These are phyloP conservation scores for Sarocladiaceae sp. DNA, from an alignment of 2,329 filamentous ascomycete genomes.

Conservation along the genomic window DNA sequence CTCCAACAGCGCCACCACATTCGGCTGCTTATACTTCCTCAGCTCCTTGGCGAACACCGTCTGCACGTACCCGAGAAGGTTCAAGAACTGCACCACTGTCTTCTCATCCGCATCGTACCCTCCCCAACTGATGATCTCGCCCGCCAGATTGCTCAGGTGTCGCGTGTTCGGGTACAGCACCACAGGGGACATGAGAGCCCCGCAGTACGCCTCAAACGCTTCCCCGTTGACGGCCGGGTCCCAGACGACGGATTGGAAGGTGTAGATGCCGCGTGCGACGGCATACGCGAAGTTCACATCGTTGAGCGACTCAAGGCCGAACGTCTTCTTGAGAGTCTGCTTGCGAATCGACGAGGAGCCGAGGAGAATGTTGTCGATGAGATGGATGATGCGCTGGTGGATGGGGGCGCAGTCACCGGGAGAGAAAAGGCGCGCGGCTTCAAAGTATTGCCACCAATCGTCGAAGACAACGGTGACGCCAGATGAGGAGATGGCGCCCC, in stretches of 20 bases:
- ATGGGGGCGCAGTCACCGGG: slow-evolving; percentile 57
- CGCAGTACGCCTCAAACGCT: slow-evolving; percentile 12
- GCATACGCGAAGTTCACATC: slow-evolving; percentile 41
- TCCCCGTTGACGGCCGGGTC: slow-evolving; percentile 42
- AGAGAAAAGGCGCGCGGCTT: slow-evolving; percentile 42
- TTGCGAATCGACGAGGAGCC: slow-evolving; percentile 29
- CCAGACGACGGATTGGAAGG: slow-evolving; percentile 47
- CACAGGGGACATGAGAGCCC: slow-evolving; percentile 3
- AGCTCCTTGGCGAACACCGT: slow-evolving; percentile 23
- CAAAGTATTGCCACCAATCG: slow-evolving; percentile 64
- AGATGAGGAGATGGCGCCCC: slow-evolving; percentile 72
- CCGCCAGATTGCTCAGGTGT: not conserved
- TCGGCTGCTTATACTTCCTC: not conserved
- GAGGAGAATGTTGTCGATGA: slow-evolving; percentile 46
- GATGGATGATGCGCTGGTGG: slow-evolving; percentile 50
- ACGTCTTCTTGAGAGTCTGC: slow-evolving; percentile 41
- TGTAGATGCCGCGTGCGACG: slow-evolving; percentile 33
- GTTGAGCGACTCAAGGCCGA: slow-evolving; percentile 37
- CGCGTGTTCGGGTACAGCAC: slow-evolving; percentile 2
- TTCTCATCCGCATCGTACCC: slow-evolving; percentile 33
- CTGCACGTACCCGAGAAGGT: slow-evolving; percentile 42
- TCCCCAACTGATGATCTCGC: slow-evolving; percentile 29
- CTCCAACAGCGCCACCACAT: slow-evolving; percentile 4
- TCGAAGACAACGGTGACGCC: slow-evolving; percentile 72
- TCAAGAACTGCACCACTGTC: slow-evolving; percentile 39